Base-by-base conservation (phyloP, 2,329 filamentous ascomycete species). In the Trichophyton schoenleinii region DNA sequence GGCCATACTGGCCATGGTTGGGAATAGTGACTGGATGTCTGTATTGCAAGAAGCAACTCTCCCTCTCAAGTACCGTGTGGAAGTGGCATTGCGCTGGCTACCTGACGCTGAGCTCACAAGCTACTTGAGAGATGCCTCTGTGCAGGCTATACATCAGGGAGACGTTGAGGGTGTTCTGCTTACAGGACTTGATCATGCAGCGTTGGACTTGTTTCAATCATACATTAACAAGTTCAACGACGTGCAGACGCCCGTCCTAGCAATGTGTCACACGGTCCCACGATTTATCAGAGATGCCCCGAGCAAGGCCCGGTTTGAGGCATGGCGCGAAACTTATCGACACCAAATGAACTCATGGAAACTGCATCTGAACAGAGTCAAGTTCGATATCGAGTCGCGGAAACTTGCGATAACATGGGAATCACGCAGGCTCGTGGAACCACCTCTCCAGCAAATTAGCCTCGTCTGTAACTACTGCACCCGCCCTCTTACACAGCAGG, bases 241-340 rank as follows among this genome's bases (percentile, higher is more conserved):
- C 65, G 71, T 86, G 0, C 84, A 87, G 71, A 84, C 83, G 1
- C 80, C 83, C 0, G 83, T 86, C 0, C 73, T 86, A 1, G 81
- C 81, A 31, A 80, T 83, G 68, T 80, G 80, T 38, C 79, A 82
- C 65, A 80, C 81, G 0, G 80, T 81, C 57, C 83, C 83, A 0
- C 76, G 81, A 0, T 84, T 84, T 68, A 76, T 86, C 63, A 78
- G 79, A 65, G 80, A 84, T 64, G 62, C 68, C 46, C 73, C 79
- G 49, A 75, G 79, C 65, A 78, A 82, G 63, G 64, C 76, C 0
- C 80, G 79, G 61, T 85, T 81, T 71, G 73, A 80, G 55, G 75
- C 81, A 64, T 86, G 83, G 83, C 81, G 81, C 64, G 80, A 84
- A 63, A 80, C 78, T 3, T 87, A 86, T 68, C 79, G 83, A 62